Conservation (phyloP, 169 alveolate genomes). For the Babesia bovis region DNA sequence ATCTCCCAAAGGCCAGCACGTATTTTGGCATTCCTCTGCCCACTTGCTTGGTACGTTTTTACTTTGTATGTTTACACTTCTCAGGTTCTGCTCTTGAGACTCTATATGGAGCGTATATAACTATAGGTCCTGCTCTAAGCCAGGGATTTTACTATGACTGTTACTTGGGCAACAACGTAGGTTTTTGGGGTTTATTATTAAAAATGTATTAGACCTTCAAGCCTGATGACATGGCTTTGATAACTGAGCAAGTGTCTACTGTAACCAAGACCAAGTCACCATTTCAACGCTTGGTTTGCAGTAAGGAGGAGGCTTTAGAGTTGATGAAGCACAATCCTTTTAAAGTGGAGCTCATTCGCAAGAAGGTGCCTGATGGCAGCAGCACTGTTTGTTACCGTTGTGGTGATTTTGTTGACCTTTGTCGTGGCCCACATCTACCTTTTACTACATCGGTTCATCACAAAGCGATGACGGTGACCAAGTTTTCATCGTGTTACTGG, state of each 20-base stretch:
- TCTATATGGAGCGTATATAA: slow-evolving; percentile 93
- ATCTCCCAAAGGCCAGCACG: slow-evolving; percentile 91
- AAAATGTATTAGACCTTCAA: slow-evolving; percentile 50
- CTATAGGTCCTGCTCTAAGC: slow-evolving; percentile 95
- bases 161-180: slow-evolving; percentile 87
- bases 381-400: slow-evolving; percentile 95
- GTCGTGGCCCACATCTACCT: slow-evolving; percentile 99
- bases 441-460: slow-evolving; percentile 85
- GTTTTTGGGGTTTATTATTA: slow-evolving; percentile 18
- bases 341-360: slow-evolving; percentile 92
- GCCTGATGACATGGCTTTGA: slow-evolving; percentile 64
- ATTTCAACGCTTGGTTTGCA: slow-evolving; percentile 91
- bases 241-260: slow-evolving; percentile 55
- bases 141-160: slow-evolving; percentile 98
- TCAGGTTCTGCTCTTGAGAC: slow-evolving; percentile 92
- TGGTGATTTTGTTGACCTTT: slow-evolving; percentile 97
- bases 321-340: slow-evolving; percentile 96
- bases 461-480: slow-evolving; percentile 92
- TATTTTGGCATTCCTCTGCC: slow-evolving; percentile 98
- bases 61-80: background rate
- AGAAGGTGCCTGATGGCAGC: slow-evolving; percentile 93
- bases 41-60: slow-evolving; percentile 87
- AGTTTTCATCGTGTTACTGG: slow-evolving; percentile 99
- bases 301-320: slow-evolving; percentile 96
- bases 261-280: slow-evolving; percentile 86